Base-by-base conservation (phyloP, 192 early-diverging fungal genomes). In the Umbelopsis vinacea region DNA sequence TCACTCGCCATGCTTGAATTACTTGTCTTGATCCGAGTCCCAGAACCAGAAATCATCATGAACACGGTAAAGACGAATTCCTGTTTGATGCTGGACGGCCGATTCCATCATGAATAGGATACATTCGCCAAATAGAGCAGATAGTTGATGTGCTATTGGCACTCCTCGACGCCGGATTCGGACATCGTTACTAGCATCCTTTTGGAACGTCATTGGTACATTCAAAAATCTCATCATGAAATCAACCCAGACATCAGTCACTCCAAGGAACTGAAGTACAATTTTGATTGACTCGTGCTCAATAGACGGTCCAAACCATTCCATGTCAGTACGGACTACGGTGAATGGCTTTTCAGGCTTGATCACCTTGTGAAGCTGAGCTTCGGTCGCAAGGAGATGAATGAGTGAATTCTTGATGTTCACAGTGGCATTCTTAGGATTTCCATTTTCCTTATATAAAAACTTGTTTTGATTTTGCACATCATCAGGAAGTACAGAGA, bases 291-390 rank as follows among this genome's bases (percentile, higher is more conserved):
- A 33, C 21, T 63, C 55, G 38, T 76, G 74, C 24, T 54, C 29
- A n/a, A 76, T 74, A 14, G 74, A 76, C 10, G 74, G 74, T 4
- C 74, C 74, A 73, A 76, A 76, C 74, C 74, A 76, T 40, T 71
- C 70, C 24, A 76, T 47, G 45, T 76, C 74, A 29, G 74, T 76
- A 9, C 74, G 74, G 19, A 76, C 74, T n/a, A 76, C 53, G 15
- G 70, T 73, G 14, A 76, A 71, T 6, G 53, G 70, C 37, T 46
- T 21, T 21, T 19, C 71, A 35, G 72, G 48, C 5, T 45, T 22
- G 9, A 57, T 35, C 33, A 47, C n/a, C 52, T 46, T 60, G 54
- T 70, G 52, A 3, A 74, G 17, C 17, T 57, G 71, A 23, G 70
- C 71, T 14, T 73, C 71, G n/a, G 71, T 63, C 0, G 71, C 47